Conservation (phyloP, 768 basidiomycete species). For the Tricholoma sp. region DNA sequence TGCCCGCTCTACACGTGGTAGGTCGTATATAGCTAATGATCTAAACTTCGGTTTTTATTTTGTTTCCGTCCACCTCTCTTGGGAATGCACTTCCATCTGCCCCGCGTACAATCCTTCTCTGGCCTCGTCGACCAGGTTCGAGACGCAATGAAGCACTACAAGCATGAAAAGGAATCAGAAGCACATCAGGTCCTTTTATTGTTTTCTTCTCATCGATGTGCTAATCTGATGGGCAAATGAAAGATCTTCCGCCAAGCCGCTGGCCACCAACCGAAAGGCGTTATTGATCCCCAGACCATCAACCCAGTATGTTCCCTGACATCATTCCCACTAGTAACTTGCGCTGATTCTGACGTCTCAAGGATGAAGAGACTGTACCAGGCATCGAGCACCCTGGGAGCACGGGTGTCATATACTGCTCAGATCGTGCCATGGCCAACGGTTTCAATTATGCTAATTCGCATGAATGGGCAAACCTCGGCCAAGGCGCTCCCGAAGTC, state of each 20-base stretch:
- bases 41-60: not conserved
- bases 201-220: conserved; percentile 6
- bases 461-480: conserved; percentile 83
- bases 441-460: conserved; percentile 78
- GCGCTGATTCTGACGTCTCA: conserved; percentile 4
- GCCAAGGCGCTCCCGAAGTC: conserved; percentile 91
- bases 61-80: not conserved
- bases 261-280: conserved; percentile 63
- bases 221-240: conserved; percentile 3
- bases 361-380: conserved; percentile 89
- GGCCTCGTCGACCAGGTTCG: conserved; percentile 56
- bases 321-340: not conserved
- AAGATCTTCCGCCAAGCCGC: conserved; percentile 76
- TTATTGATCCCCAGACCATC: conserved; percentile 56
- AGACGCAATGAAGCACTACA: conserved; percentile 62
- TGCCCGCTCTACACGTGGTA: conserved; percentile 14
- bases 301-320: conserved; percentile 49
- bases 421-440: conserved; percentile 92
- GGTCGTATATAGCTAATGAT: conserved; percentile 8
- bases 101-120: conserved; percentile 38
- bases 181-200: conserved; percentile 83
- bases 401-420: conserved; percentile 76
- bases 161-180: conserved; percentile 80
- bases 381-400: conserved; percentile 77
- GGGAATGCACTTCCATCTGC: conserved; percentile 48